phyloP scores from a whole-genome alignment of 192 early-diverging fungal species.

The Rhizoclosmatium sp. region DNA sequence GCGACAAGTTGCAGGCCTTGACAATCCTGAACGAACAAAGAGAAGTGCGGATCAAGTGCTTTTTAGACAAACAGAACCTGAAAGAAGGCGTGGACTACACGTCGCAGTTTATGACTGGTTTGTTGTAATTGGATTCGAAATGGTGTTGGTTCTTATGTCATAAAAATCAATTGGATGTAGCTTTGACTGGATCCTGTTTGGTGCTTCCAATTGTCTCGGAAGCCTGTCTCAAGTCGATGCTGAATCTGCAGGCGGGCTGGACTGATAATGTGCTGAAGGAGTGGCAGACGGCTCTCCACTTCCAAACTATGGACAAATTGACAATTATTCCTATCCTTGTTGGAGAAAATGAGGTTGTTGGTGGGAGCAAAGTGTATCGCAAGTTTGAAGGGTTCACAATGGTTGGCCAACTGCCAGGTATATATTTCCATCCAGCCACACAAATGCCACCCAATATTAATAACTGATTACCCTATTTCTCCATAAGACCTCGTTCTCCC shows the following conservation, averaged over 20 bases:
- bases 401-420: conserved; percentile 7
- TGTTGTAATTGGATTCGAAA: background rate
- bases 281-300: conserved; percentile 26
- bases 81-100: conserved; percentile 22
- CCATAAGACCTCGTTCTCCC: background rate
- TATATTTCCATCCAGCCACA: background rate
- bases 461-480: too few relatives aligned
- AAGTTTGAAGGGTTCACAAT: conserved; percentile 27
- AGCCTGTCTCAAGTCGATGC: conserved; percentile 3
- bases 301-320: background rate
- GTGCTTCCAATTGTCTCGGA: conserved; percentile 32
- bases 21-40: conserved; percentile 24
- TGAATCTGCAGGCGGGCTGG: background rate
- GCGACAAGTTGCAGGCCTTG: conserved; percentile 28
- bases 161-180: background rate
- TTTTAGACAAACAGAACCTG: conserved; percentile 38
- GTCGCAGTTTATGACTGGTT: conserved; percentile 27
- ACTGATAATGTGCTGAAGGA: conserved; percentile 21
- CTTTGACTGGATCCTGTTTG: conserved; percentile 19
- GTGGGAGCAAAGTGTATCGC: conserved; percentile 1
- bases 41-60: conserved; percentile 19
- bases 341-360: background rate
- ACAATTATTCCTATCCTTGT: conserved; percentile 24
- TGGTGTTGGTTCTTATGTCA: too few relatives aligned
- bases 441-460: too few relatives aligned